Conservation (phyloP, 2,329 filamentous ascomycete genomes). For the Colletotrichum sp. region DNA sequence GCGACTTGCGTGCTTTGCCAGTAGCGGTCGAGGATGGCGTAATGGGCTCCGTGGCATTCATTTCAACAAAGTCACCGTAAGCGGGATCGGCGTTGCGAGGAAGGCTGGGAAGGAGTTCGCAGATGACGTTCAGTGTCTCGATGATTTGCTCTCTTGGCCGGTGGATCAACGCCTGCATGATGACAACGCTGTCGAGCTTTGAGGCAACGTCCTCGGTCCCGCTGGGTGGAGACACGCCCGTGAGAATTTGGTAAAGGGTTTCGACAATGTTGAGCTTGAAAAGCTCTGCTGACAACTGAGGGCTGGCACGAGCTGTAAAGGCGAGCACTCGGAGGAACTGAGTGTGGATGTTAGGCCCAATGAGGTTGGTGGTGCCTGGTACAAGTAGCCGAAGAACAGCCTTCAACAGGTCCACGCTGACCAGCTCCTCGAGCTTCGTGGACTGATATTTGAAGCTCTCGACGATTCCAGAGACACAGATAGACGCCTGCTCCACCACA, state of each 20-base stretch:
- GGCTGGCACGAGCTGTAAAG: slow-evolving; percentile 88
- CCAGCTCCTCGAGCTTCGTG: slow-evolving; percentile 87
- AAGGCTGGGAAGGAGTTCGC: slow-evolving; percentile 85
- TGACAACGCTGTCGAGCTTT: slow-evolving; percentile 94
- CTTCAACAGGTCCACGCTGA: slow-evolving; percentile 84
- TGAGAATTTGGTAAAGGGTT: slow-evolving; percentile 95
- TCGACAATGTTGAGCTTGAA: slow-evolving; percentile 98
- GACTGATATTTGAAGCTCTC: slow-evolving; percentile 95
- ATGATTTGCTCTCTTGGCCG: slow-evolving; percentile 94
- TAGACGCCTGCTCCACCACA: slow-evolving; percentile 94
- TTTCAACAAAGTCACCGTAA: slow-evolving; percentile 48
- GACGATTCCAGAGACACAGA: slow-evolving; percentile 94
- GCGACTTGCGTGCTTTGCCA: slow-evolving; percentile 52
- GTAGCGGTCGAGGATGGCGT: slow-evolving; percentile 45
- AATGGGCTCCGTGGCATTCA: slow-evolving; percentile 43
- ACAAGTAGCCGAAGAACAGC: slow-evolving; percentile 87
- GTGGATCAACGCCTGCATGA: slow-evolving; percentile 98
- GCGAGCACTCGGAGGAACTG: slow-evolving; percentile 92
- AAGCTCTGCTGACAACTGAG: slow-evolving; percentile 83
- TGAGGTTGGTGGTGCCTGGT: slow-evolving; percentile 93
- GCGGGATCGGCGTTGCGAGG: slow-evolving; percentile 57
- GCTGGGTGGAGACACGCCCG: slow-evolving; percentile 88
- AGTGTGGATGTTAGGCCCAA: slow-evolving; percentile 92
- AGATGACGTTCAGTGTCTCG: slow-evolving; percentile 96
- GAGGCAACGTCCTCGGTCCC: slow-evolving; percentile 78